Evolutionary conservation across 345 rosid genomes (phyloP).

Genomic region (Aquilaria sinensis): DNA sequence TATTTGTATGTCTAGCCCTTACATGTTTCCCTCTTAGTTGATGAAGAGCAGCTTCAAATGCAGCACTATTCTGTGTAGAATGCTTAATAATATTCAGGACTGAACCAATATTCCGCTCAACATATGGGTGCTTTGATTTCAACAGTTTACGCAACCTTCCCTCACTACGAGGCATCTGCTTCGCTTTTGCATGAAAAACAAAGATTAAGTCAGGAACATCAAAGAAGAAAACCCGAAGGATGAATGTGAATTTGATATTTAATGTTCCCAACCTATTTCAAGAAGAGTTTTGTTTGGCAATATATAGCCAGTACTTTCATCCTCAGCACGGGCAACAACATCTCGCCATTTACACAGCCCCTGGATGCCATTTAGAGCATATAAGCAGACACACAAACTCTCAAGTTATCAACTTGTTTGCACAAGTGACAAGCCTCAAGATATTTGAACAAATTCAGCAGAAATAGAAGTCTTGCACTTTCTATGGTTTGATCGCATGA

Average conservation of each 20-base stretch:
- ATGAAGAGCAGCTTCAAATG: conserved; percentile 60
- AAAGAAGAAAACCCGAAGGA: background rate
- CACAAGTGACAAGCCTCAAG: background rate
- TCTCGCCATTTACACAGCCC: conserved; percentile 90
- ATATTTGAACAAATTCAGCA: background rate
- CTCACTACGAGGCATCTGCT: conserved; percentile 66
- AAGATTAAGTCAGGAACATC: background rate
- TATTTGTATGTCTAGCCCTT: background rate
- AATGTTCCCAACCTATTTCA: conserved; percentile 56
- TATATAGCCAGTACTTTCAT: conserved; percentile 80
- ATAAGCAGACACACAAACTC: background rate
- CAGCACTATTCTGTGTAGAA: conserved; percentile 58
- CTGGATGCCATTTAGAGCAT: conserved; percentile 33
- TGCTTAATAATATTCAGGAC: conserved; percentile 57
- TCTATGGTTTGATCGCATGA: background rate
- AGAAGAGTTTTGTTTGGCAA: conserved; percentile 82
- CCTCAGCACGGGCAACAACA: conserved; percentile 69
- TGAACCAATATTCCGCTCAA: conserved; percentile 56
- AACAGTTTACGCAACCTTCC: conserved; percentile 47
- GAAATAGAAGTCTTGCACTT: too few relatives aligned
- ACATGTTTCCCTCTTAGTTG: conserved; percentile 31
- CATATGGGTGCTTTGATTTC: conserved; percentile 58
- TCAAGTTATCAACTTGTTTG: background rate
- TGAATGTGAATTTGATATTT: background rate
- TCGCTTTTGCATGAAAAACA: conserved; percentile 44